A percentile compares a stretch with the other conserved stretches of the same genome.
Evolutionary conservation across 2,329 filamentous ascomycete genomes (phyloP).

Genomic region (Magnaporthiopsis rhizophila): DNA sequence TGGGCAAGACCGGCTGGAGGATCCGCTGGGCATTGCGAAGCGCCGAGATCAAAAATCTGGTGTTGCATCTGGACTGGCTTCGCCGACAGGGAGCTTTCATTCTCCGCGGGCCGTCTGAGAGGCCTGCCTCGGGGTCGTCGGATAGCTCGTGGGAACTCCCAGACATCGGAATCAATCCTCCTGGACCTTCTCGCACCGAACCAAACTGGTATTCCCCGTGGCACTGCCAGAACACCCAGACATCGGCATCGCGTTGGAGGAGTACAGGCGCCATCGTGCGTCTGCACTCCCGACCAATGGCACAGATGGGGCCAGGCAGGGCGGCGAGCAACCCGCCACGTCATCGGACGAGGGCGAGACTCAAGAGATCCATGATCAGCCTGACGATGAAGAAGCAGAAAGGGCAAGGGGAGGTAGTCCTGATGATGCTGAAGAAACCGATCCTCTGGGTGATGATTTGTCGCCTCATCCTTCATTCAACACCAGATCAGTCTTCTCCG

Average conservation of each 20-base stretch:
- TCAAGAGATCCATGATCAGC: background rate
- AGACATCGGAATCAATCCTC: background rate
- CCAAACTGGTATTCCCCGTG: background rate
- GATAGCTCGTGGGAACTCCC: too few relatives aligned
- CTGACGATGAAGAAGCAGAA: background rate
- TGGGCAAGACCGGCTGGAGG: background rate
- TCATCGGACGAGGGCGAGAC: background rate
- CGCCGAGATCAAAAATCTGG: background rate
- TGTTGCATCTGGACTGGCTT: background rate
- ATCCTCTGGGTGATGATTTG: too few relatives aligned
- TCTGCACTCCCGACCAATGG: too few relatives aligned
- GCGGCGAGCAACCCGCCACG: background rate
- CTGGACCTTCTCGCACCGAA: background rate
- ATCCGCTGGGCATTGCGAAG: background rate
- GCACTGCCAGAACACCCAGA: background rate
- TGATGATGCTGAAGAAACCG: too few relatives aligned
- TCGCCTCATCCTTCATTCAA: too few relatives aligned
- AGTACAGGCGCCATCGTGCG: too few relatives aligned
- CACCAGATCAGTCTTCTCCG: too few relatives aligned
- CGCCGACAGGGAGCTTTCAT: background rate
- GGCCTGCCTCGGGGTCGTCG: too few relatives aligned
- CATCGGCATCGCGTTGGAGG: background rate
- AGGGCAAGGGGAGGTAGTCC: too few relatives aligned
- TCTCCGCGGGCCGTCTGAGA: background rate
- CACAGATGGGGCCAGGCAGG: background rate